phyloP scores from a whole-genome alignment of 2,329 filamentous ascomycete genomes.

The Ascochyta clinopodiicola region DNA sequence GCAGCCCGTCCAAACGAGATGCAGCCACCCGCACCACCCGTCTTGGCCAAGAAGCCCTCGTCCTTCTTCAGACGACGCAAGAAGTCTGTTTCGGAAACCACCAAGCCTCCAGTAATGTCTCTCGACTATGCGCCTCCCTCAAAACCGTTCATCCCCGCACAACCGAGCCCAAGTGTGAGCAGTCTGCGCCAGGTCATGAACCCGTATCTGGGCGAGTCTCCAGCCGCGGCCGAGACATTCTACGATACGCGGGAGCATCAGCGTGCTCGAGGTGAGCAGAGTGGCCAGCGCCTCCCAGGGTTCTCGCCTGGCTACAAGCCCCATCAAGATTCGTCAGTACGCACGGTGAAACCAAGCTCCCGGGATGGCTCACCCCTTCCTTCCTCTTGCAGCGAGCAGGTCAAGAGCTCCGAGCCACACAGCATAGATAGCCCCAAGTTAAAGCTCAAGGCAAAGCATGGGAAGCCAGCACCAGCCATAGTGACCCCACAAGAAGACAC shows the following conservation, averaged over 20 bases:
- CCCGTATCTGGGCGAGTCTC: slow-evolving; percentile 68
- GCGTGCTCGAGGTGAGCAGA: slow-evolving; percentile 30
- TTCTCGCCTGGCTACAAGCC: slow-evolving; percentile 81
- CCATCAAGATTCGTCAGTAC: slow-evolving; percentile 73
- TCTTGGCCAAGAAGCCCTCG: slow-evolving; percentile 86
- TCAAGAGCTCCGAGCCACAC: slow-evolving; percentile 30
- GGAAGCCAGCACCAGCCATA: slow-evolving; percentile 27
- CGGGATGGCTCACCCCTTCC: slow-evolving; percentile 30
- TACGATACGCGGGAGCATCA: slow-evolving; percentile 39
- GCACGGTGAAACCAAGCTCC: slow-evolving; percentile 63
- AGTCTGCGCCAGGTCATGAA: slow-evolving; percentile 88
- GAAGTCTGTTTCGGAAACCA: slow-evolving; percentile 78
- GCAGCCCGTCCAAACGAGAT: slow-evolving; percentile 29
- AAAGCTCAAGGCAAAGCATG: slow-evolving; percentile 51
- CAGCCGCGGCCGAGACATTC: slow-evolving; percentile 30
- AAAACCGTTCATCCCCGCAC: slow-evolving; percentile 39
- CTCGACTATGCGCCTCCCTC: slow-evolving; percentile 48
- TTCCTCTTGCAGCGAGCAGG: slow-evolving; percentile 36
- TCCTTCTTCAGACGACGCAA: slow-evolving; percentile 94
- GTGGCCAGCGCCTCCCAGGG: slow-evolving; percentile 58
- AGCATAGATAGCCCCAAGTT: slow-evolving; percentile 44
- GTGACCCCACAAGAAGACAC: slow-evolving; percentile 51
- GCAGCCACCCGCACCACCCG: slow-evolving; percentile 34
- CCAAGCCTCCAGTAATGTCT: slow-evolving; percentile 65
- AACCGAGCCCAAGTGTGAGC: slow-evolving; percentile 65